phyloP scores from a whole-genome alignment of 805 yeast genomes.

The Wickerhamiella bombiphila region DNA sequence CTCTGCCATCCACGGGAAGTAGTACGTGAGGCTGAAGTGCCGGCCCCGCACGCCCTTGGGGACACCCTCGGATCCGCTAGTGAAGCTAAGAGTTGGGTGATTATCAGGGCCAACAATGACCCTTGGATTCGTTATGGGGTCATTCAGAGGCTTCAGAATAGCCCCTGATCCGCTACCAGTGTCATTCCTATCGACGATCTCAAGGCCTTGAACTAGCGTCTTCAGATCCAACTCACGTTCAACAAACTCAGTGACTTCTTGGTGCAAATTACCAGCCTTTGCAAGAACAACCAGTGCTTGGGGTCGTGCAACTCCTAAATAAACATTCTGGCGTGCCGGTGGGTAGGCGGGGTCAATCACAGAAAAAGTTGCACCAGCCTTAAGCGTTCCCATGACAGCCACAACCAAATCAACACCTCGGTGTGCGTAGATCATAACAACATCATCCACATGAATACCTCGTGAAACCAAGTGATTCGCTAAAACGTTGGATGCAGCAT shows the following conservation, averaged over 20 bases:
- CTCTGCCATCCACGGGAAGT: conserved; percentile 97
- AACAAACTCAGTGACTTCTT: conserved; percentile 66
- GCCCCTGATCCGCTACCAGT: conserved; percentile 42
- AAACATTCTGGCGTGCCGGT: conserved; percentile 91
- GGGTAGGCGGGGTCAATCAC: conserved; percentile 99
- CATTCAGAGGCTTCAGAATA: conserved; percentile 18
- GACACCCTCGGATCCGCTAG: conserved; percentile 95
- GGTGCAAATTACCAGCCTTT: conserved; percentile 75
- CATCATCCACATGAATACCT: conserved; percentile 82
- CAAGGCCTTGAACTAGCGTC: conserved; percentile 62
- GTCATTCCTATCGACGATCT: conserved; percentile 36
- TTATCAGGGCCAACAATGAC: conserved; percentile 94
- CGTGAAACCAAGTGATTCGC: conserved; percentile 73
- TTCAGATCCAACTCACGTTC: conserved; percentile 54
- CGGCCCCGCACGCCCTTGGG: conserved; percentile 99
- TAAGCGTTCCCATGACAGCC: conserved; percentile 93
- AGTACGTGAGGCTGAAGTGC: conserved; percentile 91
- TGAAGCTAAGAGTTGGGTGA: conserved; percentile 90
- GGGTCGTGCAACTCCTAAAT: conserved; percentile 87
- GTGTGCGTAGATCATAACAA: conserved; percentile 94
- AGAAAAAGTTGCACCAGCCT: conserved; percentile 97
- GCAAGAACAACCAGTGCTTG: conserved; percentile 76
- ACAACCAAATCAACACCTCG: conserved; percentile 95
- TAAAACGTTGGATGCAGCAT: conserved; percentile 83
- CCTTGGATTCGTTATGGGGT: conserved; percentile 36